Percentiles rank a stretch among this genome's conserved stretches.
Evolutionary conservation across 1,139 yeast genomes (phyloP).

Genomic region (Hemisphaericaspora subhashii): DNA sequence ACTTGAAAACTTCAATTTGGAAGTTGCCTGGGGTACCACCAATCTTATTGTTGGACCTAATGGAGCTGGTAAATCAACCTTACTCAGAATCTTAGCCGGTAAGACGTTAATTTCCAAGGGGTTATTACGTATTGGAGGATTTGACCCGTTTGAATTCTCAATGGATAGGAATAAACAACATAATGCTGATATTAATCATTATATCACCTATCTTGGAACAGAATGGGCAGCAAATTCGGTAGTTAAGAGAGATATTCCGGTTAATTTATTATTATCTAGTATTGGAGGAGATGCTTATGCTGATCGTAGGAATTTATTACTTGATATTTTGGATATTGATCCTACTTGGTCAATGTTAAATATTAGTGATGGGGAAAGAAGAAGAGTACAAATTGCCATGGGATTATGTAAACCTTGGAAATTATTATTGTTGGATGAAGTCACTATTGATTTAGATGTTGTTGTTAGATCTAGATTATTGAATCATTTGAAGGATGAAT

Average conservation of each 20-base stretch:
- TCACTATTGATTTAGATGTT: constrained; percentile 93
- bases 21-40: constrained; percentile 70
- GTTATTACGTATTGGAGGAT: constrained; percentile 65
- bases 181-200: constrained; percentile 46
- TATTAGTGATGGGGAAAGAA: constrained; percentile 90
- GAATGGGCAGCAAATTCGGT: constrained; percentile 96
- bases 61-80: constrained; percentile 95
- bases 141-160: constrained; percentile 85
- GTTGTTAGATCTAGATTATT: constrained; percentile 78
- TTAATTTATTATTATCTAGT: constrained; percentile 70
- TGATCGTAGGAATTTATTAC: constrained; percentile 73
- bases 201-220: constrained; percentile 82
- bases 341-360: constrained; percentile 89
- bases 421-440: constrained; percentile 82
- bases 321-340: constrained; percentile 80
- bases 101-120: constrained; percentile 83
- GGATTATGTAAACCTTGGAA: constrained; percentile 92
- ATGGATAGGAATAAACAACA: constrained; percentile 33
- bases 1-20: constrained; percentile 58
- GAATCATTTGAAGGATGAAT: constrained; percentile 68
- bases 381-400: constrained; percentile 92
- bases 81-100: constrained; percentile 83
- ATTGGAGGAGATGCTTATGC: constrained; percentile 78
- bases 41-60: constrained; percentile 87
- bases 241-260: constrained; percentile 88